phyloP scores from a whole-genome alignment of 345 rosid genomes.

The Hypericum androsaemum region DNA sequence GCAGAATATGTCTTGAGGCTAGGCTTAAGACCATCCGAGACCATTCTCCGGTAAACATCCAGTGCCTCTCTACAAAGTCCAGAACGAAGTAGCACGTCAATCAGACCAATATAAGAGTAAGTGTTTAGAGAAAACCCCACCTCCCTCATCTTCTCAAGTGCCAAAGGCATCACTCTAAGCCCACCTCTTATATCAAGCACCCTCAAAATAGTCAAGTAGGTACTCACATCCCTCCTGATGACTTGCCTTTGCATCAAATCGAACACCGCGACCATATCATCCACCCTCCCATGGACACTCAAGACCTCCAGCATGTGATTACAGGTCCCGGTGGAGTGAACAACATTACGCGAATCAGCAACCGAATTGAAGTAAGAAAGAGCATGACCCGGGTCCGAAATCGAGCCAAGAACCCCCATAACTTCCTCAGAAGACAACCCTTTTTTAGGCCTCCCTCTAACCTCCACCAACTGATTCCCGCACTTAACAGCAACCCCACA shows the following conservation, averaged over 20 bases:
- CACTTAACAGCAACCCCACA: constrained; percentile 25
- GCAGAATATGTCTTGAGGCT: constrained; percentile 90
- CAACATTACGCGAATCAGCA: constrained; percentile 31
- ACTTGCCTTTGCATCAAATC: constrained; percentile 70
- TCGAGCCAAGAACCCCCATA: constrained; percentile 33
- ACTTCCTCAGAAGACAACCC: constrained; percentile 42
- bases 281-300: constrained; percentile 45
- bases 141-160: constrained; percentile 48
- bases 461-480: constrained; percentile 20
- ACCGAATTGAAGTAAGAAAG: constrained; percentile 54
- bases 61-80: constrained; percentile 56
- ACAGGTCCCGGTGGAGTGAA: constrained; percentile 60
- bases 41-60: constrained; percentile 56
- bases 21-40: constrained; percentile 75
- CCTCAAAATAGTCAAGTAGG: constrained; percentile 59
- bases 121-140: constrained; percentile 64
- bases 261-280: constrained; percentile 63
- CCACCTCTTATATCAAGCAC: constrained; percentile 51
- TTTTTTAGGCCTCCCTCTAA: constrained; percentile 21
- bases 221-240: constrained; percentile 48
- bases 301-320: constrained; percentile 73
- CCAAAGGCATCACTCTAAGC: constrained; percentile 44
- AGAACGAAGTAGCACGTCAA: constrained; percentile 59
- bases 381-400: constrained; percentile 46
- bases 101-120: constrained; percentile 71